Evolutionary conservation across 2,329 filamentous ascomycete species (phyloP).

Genomic region (Fusarium pseudonygamai): DNA sequence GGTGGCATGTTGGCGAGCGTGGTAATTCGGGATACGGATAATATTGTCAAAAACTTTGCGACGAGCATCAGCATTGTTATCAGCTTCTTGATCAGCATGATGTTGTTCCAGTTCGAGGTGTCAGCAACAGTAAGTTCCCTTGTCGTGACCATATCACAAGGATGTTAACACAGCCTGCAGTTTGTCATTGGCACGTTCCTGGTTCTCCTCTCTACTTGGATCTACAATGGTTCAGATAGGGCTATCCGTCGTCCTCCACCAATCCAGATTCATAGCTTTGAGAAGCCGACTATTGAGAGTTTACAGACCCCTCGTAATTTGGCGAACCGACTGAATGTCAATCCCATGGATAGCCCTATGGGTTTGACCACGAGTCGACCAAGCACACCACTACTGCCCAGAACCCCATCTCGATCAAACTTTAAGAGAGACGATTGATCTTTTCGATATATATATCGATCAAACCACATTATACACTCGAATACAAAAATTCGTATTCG

Average conservation of each 20-base stretch:
- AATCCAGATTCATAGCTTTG: conserved; percentile 76
- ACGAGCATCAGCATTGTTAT: conserved; percentile 91
- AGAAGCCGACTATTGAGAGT: conserved; percentile 74
- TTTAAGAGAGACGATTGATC: conserved; percentile 51
- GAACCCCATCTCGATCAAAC: conserved; percentile 51
- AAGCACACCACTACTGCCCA: conserved; percentile 55
- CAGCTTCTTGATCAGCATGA: conserved; percentile 85
- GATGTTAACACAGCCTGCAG: conserved; percentile 55
- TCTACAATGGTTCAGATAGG: conserved; percentile 78
- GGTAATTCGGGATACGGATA: conserved; percentile 59
- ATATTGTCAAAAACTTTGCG: conserved; percentile 93
- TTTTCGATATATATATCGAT: background rate
- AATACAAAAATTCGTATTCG: conserved; percentile 20
- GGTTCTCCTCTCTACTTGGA: conserved; percentile 83
- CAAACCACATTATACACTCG: conserved; percentile 1
- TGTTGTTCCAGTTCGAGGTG: conserved; percentile 83
- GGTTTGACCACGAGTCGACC: conserved; percentile 59
- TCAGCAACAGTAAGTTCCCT: conserved; percentile 71
- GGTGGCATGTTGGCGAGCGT: conserved; percentile 79
- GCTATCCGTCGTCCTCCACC: conserved; percentile 66
- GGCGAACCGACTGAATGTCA: conserved; percentile 49
- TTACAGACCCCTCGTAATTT: conserved; percentile 51
- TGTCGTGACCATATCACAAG: background rate
- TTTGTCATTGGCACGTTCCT: conserved; percentile 82
- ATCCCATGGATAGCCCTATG: conserved; percentile 54